Base-by-base conservation (phyloP, 495 filamentous ascomycete genomes). In the Podospora comata region DNA sequence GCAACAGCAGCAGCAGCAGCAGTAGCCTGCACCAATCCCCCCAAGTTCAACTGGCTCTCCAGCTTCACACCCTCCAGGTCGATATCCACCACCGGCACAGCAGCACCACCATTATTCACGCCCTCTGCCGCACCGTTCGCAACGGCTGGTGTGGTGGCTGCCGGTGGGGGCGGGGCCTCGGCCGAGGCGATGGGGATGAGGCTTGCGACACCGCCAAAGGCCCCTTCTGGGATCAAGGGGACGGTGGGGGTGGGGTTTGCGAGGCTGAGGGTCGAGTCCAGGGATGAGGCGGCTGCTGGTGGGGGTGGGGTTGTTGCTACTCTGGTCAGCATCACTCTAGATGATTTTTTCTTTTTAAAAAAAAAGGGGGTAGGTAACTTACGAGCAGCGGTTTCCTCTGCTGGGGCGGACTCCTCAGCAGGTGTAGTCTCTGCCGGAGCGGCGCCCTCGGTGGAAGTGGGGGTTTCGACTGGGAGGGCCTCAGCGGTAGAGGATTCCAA, bases 1-100 rank as follows among this genome's bases (percentile, higher is more conserved):
- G 55, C 55, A 19, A n/a, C 55, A 19, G 55, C 55, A 58, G 55
- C n/a, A n/a, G 55, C 55, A 19, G 55, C 55, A 58, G 55, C n/a
- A 5, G 55, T 58, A 7, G 61, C 30, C 61, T 70, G 68, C 20
- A 70, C 66, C 63, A 80, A 60, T 39, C 78, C 78, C 30, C 78
- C 78, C 32, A 80, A 64, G 19, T 76, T 73, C 18, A 80, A 62
- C 64, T 74, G 65, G 67, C 77, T 79, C 55, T 71, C 72, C 48
- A 80, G 62, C n/a, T 61, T 76, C 70, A 80, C 53, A 3, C 73
- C 73, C n/a, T 72, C 74, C 1, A 79, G 66, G 54, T 79, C 72
- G 19, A 79, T 76, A 7, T 55, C 65, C 1, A 74, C 66, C 60
- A 60, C 48, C 30, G 68, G 39, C 5, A 63, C 70, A 23, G 65